Conservation (phyloP, 2,329 filamentous ascomycete species). For the Clonostachys sp. region DNA sequence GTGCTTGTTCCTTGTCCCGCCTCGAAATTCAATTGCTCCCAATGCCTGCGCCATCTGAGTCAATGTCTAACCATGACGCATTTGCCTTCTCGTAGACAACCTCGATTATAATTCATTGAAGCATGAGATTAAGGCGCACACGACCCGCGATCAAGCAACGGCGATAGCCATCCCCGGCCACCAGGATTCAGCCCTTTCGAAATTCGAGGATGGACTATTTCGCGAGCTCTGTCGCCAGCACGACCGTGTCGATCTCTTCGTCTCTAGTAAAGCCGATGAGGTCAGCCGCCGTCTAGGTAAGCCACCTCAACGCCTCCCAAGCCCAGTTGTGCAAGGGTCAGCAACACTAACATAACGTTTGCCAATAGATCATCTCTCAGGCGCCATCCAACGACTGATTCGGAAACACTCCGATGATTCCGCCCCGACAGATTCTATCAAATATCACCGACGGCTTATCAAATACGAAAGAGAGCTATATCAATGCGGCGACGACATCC, state of each 20-base stretch:
- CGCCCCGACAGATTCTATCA: slow-evolving; percentile 23
- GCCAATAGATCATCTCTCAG: slow-evolving; percentile 41
- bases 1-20: slow-evolving; percentile 1
- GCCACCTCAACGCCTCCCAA: slow-evolving; percentile 11
- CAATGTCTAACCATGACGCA: slow-evolving; percentile 2
- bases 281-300: slow-evolving; percentile 65
- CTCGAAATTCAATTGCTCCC: too few relatives aligned
- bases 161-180: slow-evolving; percentile 74
- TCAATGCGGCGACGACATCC: slow-evolving; percentile 66
- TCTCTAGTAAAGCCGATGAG: slow-evolving; percentile 75
- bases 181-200: slow-evolving; percentile 49
- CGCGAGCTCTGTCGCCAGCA: slow-evolving; percentile 69
- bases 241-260: slow-evolving; percentile 72
- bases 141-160: slow-evolving; percentile 62
- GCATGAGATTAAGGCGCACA: slow-evolving; percentile 76
- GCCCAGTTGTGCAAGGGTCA: too few relatives aligned
- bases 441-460: slow-evolving; percentile 45
- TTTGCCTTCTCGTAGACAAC: slow-evolving; percentile 53
- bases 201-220: slow-evolving; percentile 70
- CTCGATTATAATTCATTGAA: slow-evolving; percentile 88
- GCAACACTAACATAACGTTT: not conserved
- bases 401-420: slow-evolving; percentile 31
- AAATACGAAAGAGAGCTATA: slow-evolving; percentile 49
- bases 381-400: slow-evolving; percentile 40
- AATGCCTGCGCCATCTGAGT: too few relatives aligned